Evolutionary conservation across 176 grass and related monocot genomes (phyloP).

Genomic region (Oryza brachyantha): DNA sequence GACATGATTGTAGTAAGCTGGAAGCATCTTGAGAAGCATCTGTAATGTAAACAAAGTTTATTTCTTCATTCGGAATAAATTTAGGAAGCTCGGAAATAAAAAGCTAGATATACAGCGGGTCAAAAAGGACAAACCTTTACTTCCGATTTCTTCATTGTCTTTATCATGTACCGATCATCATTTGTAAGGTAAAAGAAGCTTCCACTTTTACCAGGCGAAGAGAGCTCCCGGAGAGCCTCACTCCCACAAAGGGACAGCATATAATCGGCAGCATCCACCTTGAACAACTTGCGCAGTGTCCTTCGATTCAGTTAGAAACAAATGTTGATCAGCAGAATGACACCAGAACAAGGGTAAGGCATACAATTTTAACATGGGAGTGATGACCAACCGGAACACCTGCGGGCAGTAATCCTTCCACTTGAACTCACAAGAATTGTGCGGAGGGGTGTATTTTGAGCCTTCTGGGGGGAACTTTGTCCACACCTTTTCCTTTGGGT

Average conservation of each 20-base stretch:
- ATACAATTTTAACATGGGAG: conserved; percentile 26
- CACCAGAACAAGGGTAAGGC: conserved; percentile 4
- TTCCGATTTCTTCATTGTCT: conserved; percentile 99
- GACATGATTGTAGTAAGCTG: conserved; percentile 97
- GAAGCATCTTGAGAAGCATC: conserved; percentile 98
- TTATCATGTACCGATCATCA: conserved; percentile 94
- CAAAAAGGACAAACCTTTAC: conserved; percentile 70
- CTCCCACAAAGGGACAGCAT: conserved; percentile 95
- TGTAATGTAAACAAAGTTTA: conserved; percentile 27
- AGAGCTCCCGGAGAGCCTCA: conserved; percentile 86
- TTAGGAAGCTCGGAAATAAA: conserved; percentile 17
- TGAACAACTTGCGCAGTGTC: conserved; percentile 87
- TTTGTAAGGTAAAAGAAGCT: conserved; percentile 96
- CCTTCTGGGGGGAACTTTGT: conserved; percentile 96
- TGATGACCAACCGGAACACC: conserved; percentile 83
- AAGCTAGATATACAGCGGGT: not conserved
- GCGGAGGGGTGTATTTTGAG: conserved; percentile 85
- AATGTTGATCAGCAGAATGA: conserved; percentile 23
- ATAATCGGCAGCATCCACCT: conserved; percentile 94
- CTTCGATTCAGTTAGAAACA: conserved; percentile 50
- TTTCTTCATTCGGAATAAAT: conserved; percentile 4
- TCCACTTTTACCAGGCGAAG: conserved; percentile 96
- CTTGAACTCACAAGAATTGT: conserved; percentile 93
- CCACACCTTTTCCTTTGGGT: conserved; percentile 94
- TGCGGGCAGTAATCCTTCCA: conserved; percentile 99